A percentile compares a stretch with the other conserved stretches of the same genome.
phyloP scores from a whole-genome alignment of 2,329 filamentous ascomycete species.

The Xylaria sp. region DNA sequence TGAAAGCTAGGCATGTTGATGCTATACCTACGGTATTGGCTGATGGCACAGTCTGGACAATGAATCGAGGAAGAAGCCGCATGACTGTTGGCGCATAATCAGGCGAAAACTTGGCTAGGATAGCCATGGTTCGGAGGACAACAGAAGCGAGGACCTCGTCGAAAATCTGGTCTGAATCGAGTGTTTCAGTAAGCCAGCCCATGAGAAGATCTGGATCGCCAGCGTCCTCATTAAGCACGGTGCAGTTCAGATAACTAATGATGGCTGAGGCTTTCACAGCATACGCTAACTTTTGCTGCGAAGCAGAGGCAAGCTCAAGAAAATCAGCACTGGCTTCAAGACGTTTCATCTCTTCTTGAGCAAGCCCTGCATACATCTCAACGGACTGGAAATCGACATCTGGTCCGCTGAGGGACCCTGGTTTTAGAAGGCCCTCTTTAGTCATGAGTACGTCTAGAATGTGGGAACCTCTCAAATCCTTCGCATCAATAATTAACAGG shows the following conservation, averaged over 20 bases:
- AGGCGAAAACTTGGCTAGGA: conserved; percentile 80
- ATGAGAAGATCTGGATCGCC: conserved; percentile 83
- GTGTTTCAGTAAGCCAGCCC: conserved; percentile 84
- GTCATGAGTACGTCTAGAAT: conserved; percentile 79
- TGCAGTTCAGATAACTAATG: conserved; percentile 86
- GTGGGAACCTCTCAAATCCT: conserved; percentile 68
- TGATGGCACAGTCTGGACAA: conserved; percentile 82
- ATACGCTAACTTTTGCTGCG: conserved; percentile 87
- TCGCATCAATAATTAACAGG: conserved; percentile 72
- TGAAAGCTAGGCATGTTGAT: conserved; percentile 83
- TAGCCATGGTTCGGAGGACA: conserved; percentile 82
- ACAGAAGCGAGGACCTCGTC: conserved; percentile 80
- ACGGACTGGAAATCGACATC: conserved; percentile 67
- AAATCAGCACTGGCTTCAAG: conserved; percentile 93
- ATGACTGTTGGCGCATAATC: conserved; percentile 79
- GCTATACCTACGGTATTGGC: conserved; percentile 77
- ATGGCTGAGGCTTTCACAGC: conserved; percentile 86
- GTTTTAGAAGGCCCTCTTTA: conserved; percentile 59
- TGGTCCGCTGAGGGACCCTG: conserved; percentile 53
- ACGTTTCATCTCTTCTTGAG: conserved; percentile 83
- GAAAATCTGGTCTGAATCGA: conserved; percentile 84
- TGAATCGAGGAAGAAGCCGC: conserved; percentile 82
- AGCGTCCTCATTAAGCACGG: conserved; percentile 81
- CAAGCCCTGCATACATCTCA: conserved; percentile 74
- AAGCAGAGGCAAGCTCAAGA: conserved; percentile 82